Percentiles rank a stretch among this genome's conserved stretches.
Evolutionary conservation across 2,329 filamentous ascomycete species (phyloP).

Genomic region (Delphinella strobiligena): DNA sequence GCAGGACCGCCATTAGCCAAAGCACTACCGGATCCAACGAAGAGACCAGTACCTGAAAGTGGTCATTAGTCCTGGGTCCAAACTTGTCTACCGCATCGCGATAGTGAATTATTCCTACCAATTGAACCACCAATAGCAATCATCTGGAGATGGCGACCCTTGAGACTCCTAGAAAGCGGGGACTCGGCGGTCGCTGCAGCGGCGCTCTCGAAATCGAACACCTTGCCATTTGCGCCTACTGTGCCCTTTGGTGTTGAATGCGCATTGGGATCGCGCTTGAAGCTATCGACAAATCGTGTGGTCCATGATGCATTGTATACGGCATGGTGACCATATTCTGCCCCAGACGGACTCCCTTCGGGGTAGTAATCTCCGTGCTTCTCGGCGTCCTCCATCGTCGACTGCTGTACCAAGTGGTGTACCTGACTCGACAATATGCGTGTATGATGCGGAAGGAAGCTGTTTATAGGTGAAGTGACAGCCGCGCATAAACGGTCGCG

Average conservation of each 20-base stretch:
- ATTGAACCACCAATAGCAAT: constrained; percentile 93
- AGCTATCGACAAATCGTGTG: constrained; percentile 44
- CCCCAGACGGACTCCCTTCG: constrained; percentile 1
- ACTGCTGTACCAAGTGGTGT: too few species aligned
- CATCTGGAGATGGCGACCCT: constrained; percentile 86
- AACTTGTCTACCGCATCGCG: neutral
- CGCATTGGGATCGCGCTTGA: constrained; percentile 50
- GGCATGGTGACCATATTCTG: constrained; percentile 16
- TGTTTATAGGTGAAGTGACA: too few species aligned
- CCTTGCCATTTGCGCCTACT: constrained; percentile 40
- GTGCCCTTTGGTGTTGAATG: constrained; percentile 32
- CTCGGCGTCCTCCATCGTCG: neutral
- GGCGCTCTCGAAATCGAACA: constrained; percentile 52
- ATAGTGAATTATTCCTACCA: constrained; percentile 22
- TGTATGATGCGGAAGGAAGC: too few species aligned
- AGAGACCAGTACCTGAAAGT: constrained; percentile 60
- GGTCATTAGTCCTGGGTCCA: neutral
- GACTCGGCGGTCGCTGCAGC: constrained; percentile 56
- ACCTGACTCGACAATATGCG: too few species aligned
- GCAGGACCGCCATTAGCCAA: constrained; percentile 64
- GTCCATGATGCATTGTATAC: constrained; percentile 13
- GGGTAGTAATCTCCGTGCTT: neutral
- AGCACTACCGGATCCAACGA: constrained; percentile 48
- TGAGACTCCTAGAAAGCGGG: constrained; percentile 60
- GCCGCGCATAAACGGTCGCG: too few species aligned